A percentile compares a stretch with the other conserved stretches of the same genome.
phyloP scores from a whole-genome alignment of 306 rosid genomes.

The Acacia confusa region DNA sequence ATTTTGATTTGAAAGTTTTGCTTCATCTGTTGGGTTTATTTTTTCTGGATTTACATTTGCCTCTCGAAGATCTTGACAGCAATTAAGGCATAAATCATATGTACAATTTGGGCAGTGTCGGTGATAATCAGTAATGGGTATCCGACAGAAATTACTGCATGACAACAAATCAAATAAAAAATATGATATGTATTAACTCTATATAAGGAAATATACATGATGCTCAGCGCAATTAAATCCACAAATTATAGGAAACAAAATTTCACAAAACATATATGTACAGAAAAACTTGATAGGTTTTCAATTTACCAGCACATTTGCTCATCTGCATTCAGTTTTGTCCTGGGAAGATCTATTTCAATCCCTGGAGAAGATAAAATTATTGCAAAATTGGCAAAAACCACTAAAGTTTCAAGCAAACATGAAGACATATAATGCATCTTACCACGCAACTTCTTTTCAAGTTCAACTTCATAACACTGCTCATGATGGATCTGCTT shows the following conservation, averaged over 20 bases:
- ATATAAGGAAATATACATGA: conserved; percentile 16
- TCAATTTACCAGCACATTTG: conserved; percentile 94
- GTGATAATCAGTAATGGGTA: conserved; percentile 94
- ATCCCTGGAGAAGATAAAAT: conserved; percentile 57
- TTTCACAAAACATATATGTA: background rate
- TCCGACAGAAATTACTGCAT: conserved; percentile 90
- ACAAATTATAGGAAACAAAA: conserved; percentile 2
- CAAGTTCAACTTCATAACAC: conserved; percentile 87
- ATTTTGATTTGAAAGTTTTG: conserved; percentile 45
- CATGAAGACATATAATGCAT: conserved; percentile 33
- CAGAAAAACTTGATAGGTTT: background rate
- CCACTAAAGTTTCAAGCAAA: conserved; percentile 23
- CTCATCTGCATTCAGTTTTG: conserved; percentile 92
- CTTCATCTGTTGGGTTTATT: conserved; percentile 42
- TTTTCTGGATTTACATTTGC: conserved; percentile 47
- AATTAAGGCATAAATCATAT: conserved; percentile 86
- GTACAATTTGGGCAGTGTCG: conserved; percentile 79
- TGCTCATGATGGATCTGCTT: conserved; percentile 81
- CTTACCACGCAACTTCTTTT: conserved; percentile 80
- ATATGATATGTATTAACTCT: background rate
- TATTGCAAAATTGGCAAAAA: conserved; percentile 32
- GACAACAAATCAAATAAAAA: conserved; percentile 37
- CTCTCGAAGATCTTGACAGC: conserved; percentile 85
- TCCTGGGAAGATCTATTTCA: conserved; percentile 74
- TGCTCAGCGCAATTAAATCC: conserved; percentile 28